Base-by-base conservation (phyloP, 805 yeast genomes). In the Nakazawaea wyomingensis region DNA sequence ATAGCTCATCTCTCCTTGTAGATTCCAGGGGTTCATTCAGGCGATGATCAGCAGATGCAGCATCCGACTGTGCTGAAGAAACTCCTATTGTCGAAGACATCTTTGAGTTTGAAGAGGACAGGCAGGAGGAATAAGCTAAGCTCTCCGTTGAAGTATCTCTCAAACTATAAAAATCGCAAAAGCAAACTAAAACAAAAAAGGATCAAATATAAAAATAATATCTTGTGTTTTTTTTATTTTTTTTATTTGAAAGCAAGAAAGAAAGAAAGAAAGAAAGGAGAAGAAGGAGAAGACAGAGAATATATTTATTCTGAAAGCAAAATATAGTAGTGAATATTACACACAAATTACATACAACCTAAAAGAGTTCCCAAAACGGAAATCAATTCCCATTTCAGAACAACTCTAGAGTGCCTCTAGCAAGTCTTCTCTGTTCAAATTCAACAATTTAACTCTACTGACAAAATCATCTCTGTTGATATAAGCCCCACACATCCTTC, bases 401-500 rank as follows among this genome's bases (percentile, higher is more conserved):
- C 11, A 17, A 1, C 5, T 32, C 32, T 32, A 48, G 17, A 48
- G 35, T 9, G 61, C 41, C 21, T 65, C 63, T 45, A 73, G 67
- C 16, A 79, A 72, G 17, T 66, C 62, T 30, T 65, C 59, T 47
- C 81, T 60, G 7, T 79, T 77, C 35, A 75, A 56, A 44, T 68
- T 76, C 48, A 73, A 56, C 34, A 77, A 55, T 47, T 70, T 67
- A 28, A 69, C 50, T 22, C 69, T 59, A 21, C 74, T 68, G 9
- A 78, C 61, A 56, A 78, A 82, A 55, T 82, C 89, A 54, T 82
- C 88, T 43, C 83, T 65, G 56, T 78, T 79, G 49, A 77, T 66
- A 58, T 82, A 82, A 1, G 85, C 86, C 10, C 88, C 88, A 56
- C 88, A 82, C 73, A 82, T 70, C 51, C 85, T 64, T 56, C 88